Evolutionary conservation across 164 flowering plant genomes (phyloP).

Genomic region (Piper betle): DNA sequence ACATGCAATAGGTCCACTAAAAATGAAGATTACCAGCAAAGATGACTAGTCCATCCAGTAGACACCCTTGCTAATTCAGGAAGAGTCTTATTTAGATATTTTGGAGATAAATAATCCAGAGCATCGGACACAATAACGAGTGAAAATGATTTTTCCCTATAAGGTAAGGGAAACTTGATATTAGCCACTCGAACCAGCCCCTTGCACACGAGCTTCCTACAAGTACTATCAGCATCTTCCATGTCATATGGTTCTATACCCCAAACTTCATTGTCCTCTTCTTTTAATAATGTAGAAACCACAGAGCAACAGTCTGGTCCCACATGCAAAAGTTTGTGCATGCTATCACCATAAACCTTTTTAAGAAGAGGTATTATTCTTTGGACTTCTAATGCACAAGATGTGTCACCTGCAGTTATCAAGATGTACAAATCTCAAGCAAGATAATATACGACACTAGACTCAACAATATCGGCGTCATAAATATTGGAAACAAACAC

Average conservation of each 20-base stretch:
- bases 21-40: constrained; percentile 48
- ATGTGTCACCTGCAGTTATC: constrained; percentile 41
- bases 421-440: background rate
- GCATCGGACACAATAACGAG: constrained; percentile 86
- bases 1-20: background rate
- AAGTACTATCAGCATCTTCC: constrained; percentile 62
- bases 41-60: constrained; percentile 57
- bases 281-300: constrained; percentile 59
- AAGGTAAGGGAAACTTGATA: constrained; percentile 89
- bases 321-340: constrained; percentile 81
- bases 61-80: constrained; percentile 80
- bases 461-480: too few relatives aligned
- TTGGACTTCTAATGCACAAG: constrained; percentile 62
- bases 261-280: constrained; percentile 85
- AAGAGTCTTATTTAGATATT: constrained; percentile 77
- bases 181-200: constrained; percentile 88
- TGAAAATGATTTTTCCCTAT: constrained; percentile 66
- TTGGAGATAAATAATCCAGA: constrained; percentile 84
- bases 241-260: constrained; percentile 91
- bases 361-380: constrained; percentile 59
- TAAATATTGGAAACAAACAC: background rate
- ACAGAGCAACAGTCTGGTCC: constrained; percentile 90
- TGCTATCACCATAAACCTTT: constrained; percentile 73
- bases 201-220: constrained; percentile 63
- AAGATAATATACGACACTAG: background rate